phyloP scores from a whole-genome alignment of 768 basidiomycete genomes.

The Candolleomyces eurysporus region DNA sequence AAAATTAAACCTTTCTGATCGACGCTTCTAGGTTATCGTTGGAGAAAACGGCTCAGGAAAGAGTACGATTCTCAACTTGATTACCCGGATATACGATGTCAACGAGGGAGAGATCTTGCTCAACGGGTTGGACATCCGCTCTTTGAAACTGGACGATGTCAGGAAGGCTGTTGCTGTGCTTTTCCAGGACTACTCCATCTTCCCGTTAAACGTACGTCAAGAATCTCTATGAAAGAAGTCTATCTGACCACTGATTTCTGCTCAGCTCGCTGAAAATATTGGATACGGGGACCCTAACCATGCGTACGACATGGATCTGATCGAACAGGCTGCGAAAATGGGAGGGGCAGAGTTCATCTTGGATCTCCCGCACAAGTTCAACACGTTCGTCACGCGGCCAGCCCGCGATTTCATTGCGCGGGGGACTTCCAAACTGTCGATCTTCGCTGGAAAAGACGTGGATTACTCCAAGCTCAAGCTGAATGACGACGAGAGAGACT shows the following conservation, averaged over 20 bases:
- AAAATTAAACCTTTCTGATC: background rate
- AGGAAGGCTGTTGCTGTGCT: conserved; percentile 66
- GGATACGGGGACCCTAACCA: conserved; percentile 65
- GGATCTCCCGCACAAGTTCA: background rate
- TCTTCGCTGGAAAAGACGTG: background rate
- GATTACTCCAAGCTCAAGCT: background rate
- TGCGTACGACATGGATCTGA: conserved; percentile 48
- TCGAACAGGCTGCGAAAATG: conserved; percentile 62
- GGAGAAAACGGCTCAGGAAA: conserved; percentile 81
- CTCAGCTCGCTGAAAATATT: conserved; percentile 75
- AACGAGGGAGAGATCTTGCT: conserved; percentile 66
- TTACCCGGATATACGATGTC: conserved; percentile 68
- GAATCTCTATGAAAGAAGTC: conserved; percentile 18
- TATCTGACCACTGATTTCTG: background rate
- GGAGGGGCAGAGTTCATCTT: conserved; percentile 69
- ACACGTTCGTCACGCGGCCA: background rate
- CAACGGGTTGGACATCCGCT: conserved; percentile 61
- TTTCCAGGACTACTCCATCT: conserved; percentile 80
- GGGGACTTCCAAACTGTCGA: background rate
- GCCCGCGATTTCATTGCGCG: background rate
- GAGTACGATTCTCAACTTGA: conserved; percentile 75
- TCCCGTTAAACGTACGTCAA: conserved; percentile 61
- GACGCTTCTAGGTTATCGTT: conserved; percentile 57
- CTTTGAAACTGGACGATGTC: conserved; percentile 58
- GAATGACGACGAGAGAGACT: background rate